Percentiles rank a stretch among this genome's conserved stretches.
phyloP scores from a whole-genome alignment of 495 filamentous ascomycete genomes.

The Neurospora sp. region DNA sequence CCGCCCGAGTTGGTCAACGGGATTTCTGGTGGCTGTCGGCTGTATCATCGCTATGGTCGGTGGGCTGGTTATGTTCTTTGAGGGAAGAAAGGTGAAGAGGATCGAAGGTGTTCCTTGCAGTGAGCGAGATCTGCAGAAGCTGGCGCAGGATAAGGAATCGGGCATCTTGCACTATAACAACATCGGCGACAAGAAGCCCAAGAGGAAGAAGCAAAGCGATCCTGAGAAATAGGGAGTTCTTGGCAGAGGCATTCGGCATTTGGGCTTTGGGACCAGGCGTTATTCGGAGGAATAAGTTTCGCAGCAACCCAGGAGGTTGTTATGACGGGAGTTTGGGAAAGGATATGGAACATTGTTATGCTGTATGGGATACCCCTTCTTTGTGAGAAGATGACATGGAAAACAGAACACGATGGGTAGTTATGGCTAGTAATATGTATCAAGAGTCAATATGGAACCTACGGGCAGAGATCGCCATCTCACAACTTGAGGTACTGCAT shows the following conservation, averaged over 20 bases:
- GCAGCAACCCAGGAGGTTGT: background rate
- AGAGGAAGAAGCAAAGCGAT: constrained; percentile 20
- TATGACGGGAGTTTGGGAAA: background rate
- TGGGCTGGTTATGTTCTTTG: constrained; percentile 57
- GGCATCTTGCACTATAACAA: constrained; percentile 46
- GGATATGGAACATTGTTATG: background rate
- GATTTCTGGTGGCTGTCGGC: constrained; percentile 59
- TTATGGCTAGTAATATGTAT: background rate
- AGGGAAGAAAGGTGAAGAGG: constrained; percentile 54
- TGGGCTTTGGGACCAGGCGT: background rate
- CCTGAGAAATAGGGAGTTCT: constrained; percentile 4
- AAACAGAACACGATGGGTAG: background rate
- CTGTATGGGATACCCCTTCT: background rate
- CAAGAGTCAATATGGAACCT: background rate
- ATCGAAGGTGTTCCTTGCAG: constrained; percentile 51
- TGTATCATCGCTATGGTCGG: constrained; percentile 58
- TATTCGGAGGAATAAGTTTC: background rate
- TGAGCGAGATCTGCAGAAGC: constrained; percentile 33
- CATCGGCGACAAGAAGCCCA: constrained; percentile 40
- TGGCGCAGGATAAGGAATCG: constrained; percentile 36
- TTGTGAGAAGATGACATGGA: background rate
- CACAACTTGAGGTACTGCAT: background rate
- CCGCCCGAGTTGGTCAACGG: constrained; percentile 64
- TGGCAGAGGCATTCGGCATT: background rate
- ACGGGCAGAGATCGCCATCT: background rate